phyloP scores from a whole-genome alignment of 768 basidiomycete species.

The Lactifluus echinatus region DNA sequence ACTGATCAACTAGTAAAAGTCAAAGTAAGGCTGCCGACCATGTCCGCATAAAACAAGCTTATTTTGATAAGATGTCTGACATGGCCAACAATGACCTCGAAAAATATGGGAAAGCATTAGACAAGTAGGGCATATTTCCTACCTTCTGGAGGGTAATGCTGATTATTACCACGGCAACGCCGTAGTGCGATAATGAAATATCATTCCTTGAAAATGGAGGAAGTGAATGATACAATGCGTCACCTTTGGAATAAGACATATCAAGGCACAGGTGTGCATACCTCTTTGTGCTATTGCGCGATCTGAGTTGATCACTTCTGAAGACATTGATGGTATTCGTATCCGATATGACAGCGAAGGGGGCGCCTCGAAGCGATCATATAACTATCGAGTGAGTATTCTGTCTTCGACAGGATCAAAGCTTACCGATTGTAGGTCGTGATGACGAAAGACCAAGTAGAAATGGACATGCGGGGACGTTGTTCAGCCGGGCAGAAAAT shows the following conservation, averaged over 20 bases:
- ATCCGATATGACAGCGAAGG: conserved; percentile 93
- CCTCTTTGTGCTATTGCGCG: background rate
- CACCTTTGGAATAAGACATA: conserved; percentile 99
- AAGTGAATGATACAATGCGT: conserved; percentile 96
- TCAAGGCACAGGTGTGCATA: conserved; percentile 80
- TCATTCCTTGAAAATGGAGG: conserved; percentile 95
- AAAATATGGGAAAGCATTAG: conserved; percentile 95
- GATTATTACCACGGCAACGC: conserved; percentile 19
- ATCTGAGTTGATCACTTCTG: conserved; percentile 3
- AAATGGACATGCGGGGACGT: conserved; percentile 99
- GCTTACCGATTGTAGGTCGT: conserved; percentile 57
- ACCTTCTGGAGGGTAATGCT: background rate
- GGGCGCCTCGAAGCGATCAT: conserved; percentile 80
- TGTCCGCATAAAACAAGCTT: background rate
- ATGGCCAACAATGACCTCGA: conserved; percentile 96
- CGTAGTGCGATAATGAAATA: conserved; percentile 96
- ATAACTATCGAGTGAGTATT: conserved; percentile 83
- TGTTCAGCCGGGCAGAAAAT: conserved; percentile 99
- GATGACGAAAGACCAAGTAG: conserved; percentile 98
- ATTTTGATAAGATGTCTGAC: conserved; percentile 72
- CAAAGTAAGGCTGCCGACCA: conserved; percentile 49
- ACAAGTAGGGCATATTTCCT: conserved; percentile 55
- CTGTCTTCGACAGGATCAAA: conserved; percentile 6
- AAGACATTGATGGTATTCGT: conserved; percentile 96
- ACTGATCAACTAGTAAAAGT: conserved; percentile 89